A percentile compares a stretch with the other conserved stretches of the same genome.
Conservation (phyloP, 176 grass and related monocot species). For the Cenchrus fungigraminus region DNA sequence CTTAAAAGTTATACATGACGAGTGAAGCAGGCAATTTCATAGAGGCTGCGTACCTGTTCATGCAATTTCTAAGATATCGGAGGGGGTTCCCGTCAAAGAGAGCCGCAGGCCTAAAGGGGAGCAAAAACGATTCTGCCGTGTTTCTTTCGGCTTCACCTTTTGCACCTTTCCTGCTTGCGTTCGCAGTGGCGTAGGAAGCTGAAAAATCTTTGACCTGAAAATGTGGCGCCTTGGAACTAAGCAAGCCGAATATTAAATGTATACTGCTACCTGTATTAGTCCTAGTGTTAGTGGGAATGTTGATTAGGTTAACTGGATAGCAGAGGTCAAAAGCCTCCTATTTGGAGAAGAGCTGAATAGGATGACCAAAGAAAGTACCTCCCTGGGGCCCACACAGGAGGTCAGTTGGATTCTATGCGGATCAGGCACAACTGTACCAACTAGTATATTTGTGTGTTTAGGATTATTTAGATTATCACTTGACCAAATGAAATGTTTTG, state of each 20-base stretch:
- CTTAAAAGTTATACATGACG: too few species aligned
- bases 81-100: background rate
- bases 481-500: background rate
- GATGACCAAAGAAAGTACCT: constrained; percentile 19
- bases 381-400: background rate
- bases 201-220: constrained; percentile 3
- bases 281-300: background rate
- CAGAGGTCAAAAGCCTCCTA: constrained; percentile 3
- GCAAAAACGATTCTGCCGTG: constrained; percentile 48
- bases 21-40: too few species aligned
- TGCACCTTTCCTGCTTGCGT: constrained; percentile 11
- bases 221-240: constrained; percentile 19
- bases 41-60: background rate
- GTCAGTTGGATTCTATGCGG: constrained; percentile 25
- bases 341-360: background rate
- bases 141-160: constrained; percentile 55
- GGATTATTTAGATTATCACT: background rate
- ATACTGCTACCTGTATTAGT: background rate
- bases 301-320: constrained; percentile 30
- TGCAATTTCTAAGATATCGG: background rate
- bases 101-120: background rate
- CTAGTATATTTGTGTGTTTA: background rate
- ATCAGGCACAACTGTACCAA: constrained; percentile 26
- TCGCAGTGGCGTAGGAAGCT: constrained; percentile 30
- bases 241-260: constrained; percentile 6